Evolutionary conservation across 1,284 basidiomycete species (phyloP), one percentile per base, ranked within the genome.

Genomic region (Bjerkandera adusta): DNA sequence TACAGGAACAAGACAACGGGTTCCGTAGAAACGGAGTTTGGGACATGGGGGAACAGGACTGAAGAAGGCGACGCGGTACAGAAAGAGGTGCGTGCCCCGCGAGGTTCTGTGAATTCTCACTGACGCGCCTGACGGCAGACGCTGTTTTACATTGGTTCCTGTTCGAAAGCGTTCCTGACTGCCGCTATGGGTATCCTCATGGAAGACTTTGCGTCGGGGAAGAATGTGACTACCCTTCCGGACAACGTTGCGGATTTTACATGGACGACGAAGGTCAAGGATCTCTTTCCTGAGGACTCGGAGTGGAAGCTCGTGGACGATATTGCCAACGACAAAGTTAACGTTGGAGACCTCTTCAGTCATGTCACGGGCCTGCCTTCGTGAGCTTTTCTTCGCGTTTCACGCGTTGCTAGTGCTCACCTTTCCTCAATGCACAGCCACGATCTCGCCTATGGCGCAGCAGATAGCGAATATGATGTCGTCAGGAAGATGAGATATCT

Each of bases 81-180:
- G 5, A 16, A 20, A 11, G 45, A 43, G 13, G 48, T 50, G 15
- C 21, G 48, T 49, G 15, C 13, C 3, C 21, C n/a, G 10, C 27
- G 12, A n/a, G 29, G 25, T 20, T 22, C 20, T 45, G 15, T 10
- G 8, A 21, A n/a, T 12, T 8, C 12, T 7, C 18, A 21, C 42
- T 34, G 5, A 26, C 22, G 16, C 16, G 34, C 20, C 13, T 15
- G n/a, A 8, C 10, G 12, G 2, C 33, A 71, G 68, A 70, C 69
- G 0, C 43, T 68, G n/a, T 69, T 68, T 48, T 49, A 57, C 29
- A 58, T 70, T 34, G 68, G 55, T 1, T 66, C 64, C 0, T 55
- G 57, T 16, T 67, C 66, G 25, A 68, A 72, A 47, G 63, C 67
- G 2, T 70, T 71, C 54, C 60, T 69, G 16, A 57, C 61, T 1